Percentiles rank a stretch among this genome's conserved stretches.
These are phyloP conservation scores for Diplosphaera chodatii DNA, from an alignment of 139 green algal genomes.

Conservation along the genomic window DNA sequence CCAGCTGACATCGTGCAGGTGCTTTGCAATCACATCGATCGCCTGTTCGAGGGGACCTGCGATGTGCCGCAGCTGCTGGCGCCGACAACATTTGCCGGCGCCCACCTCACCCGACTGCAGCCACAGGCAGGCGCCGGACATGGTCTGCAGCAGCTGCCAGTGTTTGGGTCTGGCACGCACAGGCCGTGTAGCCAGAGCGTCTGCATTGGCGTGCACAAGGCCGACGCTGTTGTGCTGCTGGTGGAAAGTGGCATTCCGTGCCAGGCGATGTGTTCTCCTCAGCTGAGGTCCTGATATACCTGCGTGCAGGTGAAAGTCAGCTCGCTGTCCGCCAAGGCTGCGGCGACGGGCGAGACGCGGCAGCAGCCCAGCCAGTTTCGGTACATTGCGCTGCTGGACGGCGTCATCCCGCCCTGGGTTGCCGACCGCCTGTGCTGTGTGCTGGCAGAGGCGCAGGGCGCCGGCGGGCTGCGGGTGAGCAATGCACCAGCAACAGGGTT, in stretches of 20 bases:
- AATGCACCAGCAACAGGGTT: background rate
- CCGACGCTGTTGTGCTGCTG: too few species aligned
- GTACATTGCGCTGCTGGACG: slow-evolving; percentile 17
- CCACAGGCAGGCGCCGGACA: slow-evolving; percentile 11
- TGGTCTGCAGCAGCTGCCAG: too few species aligned
- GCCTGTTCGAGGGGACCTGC: slow-evolving; percentile 13
- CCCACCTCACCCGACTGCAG: slow-evolving; percentile 8
- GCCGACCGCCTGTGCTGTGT: slow-evolving; percentile 22
- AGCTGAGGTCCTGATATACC: too few species aligned
- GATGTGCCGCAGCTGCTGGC: slow-evolving; percentile 58
- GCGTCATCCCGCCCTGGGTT: slow-evolving; percentile 30
- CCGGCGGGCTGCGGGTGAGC: slow-evolving; percentile 11
- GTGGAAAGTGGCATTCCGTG: too few species aligned
- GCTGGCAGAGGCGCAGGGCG: slow-evolving; percentile 15
- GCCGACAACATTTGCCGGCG: slow-evolving; percentile 44
- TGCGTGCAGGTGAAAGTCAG: background rate
- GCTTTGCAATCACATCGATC: slow-evolving; percentile 33
- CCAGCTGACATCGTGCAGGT: too few species aligned
- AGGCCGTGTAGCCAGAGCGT: too few species aligned
- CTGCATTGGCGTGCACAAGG: too few species aligned
- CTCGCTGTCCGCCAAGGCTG: background rate
- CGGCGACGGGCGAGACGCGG: too few species aligned
- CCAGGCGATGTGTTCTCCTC: too few species aligned
- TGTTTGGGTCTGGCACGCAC: too few species aligned
- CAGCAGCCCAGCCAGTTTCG: too few species aligned